Evolutionary conservation across 73 alveolate species (phyloP), one percentile per base, ranked within the genome.

Genomic region (Paramecium bursaria): DNA sequence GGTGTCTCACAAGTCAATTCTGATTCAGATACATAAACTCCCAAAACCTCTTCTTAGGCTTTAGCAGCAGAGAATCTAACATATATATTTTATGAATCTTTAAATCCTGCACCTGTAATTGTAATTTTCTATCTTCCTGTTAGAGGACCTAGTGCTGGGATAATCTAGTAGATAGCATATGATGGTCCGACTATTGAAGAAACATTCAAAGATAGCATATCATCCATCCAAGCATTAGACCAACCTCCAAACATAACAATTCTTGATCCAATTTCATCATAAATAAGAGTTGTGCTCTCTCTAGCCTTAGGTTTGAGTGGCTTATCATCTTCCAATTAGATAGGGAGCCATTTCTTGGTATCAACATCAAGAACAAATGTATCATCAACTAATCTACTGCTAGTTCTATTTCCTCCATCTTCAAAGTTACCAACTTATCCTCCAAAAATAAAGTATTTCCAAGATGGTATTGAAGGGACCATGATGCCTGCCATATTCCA

Each of bases 151-250:
- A 97, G 91, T 39, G 94, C 88, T 22, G 99, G 99, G 48, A 90
- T 87, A 75, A 96, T 92, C 9, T 90, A 90, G 90, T 96, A 94
- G 50, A 97, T 96, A 75, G 99, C 98, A 77, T 97, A 97, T 53
- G 99, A 95, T 42, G 99, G 99, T 73, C 99, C 99, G 23, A 96
- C 99, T 53, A 97, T 96, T 26, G 99, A 92, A 15, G 96, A 75
- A 42, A 97, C 99, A 88, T 97, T 96, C 50, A 97, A 86, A 27
- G 98, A 94, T 90, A 95, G 94, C 75, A 94, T 90, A 74, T 96
- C 99, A 61, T 93, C 95, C 82, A 95, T 92, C 99, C 99, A 97
- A 74, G 96, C 97, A 88, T 97, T 97, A 31, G 96, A 92, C 99
- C 99, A 97, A 0, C 99, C 99, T 49, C 99, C 99, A 80, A 96